A percentile compares a stretch with the other conserved stretches of the same genome.
These are phyloP conservation scores for Lithospermum erythrorhizon DNA, from an alignment of 257 asterid genomes.

Conservation along the genomic window DNA sequence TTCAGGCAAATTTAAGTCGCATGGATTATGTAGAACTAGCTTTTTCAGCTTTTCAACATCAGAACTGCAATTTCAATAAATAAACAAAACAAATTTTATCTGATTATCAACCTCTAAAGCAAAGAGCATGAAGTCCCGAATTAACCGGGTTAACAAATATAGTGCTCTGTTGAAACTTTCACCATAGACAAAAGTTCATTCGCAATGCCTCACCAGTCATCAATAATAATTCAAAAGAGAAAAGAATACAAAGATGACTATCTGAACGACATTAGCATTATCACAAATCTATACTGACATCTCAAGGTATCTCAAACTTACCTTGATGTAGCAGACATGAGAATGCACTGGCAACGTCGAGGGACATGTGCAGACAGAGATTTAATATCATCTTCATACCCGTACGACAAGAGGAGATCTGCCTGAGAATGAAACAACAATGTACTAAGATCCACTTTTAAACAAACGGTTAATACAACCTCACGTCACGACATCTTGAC, in stretches of 20 bases:
- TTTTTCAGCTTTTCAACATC: constrained; percentile 91
- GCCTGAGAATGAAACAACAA: constrained; percentile 47
- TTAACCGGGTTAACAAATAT: not conserved
- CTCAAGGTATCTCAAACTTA: constrained; percentile 12
- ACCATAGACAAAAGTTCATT: too few species aligned
- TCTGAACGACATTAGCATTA: not conserved
- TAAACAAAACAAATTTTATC: not conserved
- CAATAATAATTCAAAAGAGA: not conserved
- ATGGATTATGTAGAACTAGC: constrained; percentile 87
- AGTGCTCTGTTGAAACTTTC: too few species aligned
- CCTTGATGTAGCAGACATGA: constrained; percentile 99
- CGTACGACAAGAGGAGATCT: constrained; percentile 87
- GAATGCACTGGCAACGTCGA: constrained; percentile 86
- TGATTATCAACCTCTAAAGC: not conserved
- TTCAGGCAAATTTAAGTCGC: constrained; percentile 71
- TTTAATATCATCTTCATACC: constrained; percentile 80
- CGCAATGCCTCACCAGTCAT: too few species aligned
- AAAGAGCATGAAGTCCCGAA: not conserved
- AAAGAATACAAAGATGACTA: not conserved
- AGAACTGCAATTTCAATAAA: constrained; percentile 42
- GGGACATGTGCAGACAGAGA: constrained; percentile 73
- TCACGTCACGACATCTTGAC: not conserved
- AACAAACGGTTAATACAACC: not conserved
- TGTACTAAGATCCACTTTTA: not conserved
- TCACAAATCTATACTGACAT: not conserved